These are phyloP conservation scores for Papilionanthe hybrid DNA, from an alignment of 116 monocot species.

Conservation along the genomic window DNA sequence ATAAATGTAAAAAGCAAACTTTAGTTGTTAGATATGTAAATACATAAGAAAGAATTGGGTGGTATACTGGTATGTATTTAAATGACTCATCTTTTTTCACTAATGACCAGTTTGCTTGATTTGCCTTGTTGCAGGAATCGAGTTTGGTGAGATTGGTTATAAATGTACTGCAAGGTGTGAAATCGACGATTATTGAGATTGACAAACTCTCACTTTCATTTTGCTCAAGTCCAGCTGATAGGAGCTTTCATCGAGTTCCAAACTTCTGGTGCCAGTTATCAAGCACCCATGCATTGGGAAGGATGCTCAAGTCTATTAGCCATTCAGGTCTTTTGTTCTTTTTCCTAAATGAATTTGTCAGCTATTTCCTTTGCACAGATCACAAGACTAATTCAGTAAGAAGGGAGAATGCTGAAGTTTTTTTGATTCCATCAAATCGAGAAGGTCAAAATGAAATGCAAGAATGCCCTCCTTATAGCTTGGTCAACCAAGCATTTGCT, in stretches of 20 bases:
- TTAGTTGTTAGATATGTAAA: no score
- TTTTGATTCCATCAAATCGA: neutral
- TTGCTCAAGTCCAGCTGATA: conserved; percentile 57
- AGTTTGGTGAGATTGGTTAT: conserved; percentile 53
- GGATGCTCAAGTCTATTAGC: conserved; percentile 58
- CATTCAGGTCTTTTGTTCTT: conserved; percentile 50
- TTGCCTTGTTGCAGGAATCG: conserved; percentile 38
- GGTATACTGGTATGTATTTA: no score
- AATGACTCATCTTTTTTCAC: neutral
- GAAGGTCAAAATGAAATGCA: neutral
- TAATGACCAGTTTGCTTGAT: neutral
- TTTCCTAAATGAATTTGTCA: conserved; percentile 62
- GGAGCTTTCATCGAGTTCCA: conserved; percentile 45
- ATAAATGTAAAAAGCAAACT: no score
- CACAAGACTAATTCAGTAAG: neutral
- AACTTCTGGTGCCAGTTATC: conserved; percentile 68
- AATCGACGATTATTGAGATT: conserved; percentile 57
- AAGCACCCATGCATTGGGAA: conserved; percentile 53
- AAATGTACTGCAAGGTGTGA: conserved; percentile 74
- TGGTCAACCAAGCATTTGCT: conserved; percentile 91
- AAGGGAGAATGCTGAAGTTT: conserved; percentile 5
- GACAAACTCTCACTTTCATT: conserved; percentile 48
- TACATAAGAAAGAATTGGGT: no score
- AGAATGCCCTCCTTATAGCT: conserved; percentile 36
- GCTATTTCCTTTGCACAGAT: conserved; percentile 33